phyloP scores from a whole-genome alignment of 345 rosid genomes.

The Cochlearia excelsa region DNA sequence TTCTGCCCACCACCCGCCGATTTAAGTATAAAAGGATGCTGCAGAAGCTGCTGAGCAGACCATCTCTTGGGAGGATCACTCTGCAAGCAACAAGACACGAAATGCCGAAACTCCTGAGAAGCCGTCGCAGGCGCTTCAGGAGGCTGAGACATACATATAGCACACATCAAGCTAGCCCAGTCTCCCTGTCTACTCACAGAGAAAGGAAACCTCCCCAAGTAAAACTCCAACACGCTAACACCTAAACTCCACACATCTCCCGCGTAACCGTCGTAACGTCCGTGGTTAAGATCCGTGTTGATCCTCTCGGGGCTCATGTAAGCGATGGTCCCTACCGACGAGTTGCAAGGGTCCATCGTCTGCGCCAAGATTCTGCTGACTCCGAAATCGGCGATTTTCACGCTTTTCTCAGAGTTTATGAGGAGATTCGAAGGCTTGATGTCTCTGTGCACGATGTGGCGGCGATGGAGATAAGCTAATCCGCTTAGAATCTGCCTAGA shows the following conservation, averaged over 20 bases:
- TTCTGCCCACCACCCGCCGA: conserved; percentile 32
- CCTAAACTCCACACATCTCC: conserved; percentile 45
- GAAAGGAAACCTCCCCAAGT: conserved; percentile 80
- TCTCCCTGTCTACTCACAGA: conserved; percentile 68
- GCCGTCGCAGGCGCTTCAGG: conserved; percentile 80
- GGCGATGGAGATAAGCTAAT: conserved; percentile 71
- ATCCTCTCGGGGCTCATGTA: conserved; percentile 98
- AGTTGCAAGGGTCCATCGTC: conserved; percentile 94
- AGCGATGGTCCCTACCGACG: conserved; percentile 91
- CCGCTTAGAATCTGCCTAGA: conserved; percentile 78
- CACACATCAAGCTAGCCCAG: conserved; percentile 90
- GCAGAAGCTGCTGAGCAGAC: conserved; percentile 59
- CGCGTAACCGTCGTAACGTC: conserved; percentile 20
- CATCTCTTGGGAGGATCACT: conserved; percentile 75
- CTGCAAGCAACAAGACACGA: conserved; percentile 76
- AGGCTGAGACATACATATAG: conserved; percentile 82
- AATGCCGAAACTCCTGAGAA: conserved; percentile 64
- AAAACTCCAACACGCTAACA: conserved; percentile 82
- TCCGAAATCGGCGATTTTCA: conserved; percentile 94
- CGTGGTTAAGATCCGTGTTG: conserved; percentile 84
- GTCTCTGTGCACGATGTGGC: conserved; percentile 84
- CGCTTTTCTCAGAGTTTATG: conserved; percentile 54
- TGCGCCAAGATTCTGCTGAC: conserved; percentile 81
- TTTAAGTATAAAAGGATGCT: conserved; percentile 72
- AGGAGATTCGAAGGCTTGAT: conserved; percentile 43